These are phyloP conservation scores for Myriosclerotinia duriaeana DNA, from an alignment of 2,329 filamentous ascomycete genomes.

Conservation along the genomic window DNA sequence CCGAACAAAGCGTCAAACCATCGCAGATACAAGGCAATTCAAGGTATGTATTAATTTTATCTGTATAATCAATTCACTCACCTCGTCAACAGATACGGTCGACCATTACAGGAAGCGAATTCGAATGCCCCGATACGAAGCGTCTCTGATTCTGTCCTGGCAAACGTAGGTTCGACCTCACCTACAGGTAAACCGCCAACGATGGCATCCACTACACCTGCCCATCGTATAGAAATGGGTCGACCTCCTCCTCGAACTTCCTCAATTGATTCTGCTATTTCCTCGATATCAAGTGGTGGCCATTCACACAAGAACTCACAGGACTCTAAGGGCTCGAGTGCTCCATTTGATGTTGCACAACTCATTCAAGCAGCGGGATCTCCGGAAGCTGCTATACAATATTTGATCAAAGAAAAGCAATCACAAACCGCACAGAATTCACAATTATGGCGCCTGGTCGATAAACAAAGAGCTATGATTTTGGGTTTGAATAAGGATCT, in stretches of 20 bases:
- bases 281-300: constrained; percentile 64
- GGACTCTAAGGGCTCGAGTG: constrained; percentile 49
- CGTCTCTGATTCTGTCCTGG: constrained; percentile 39
- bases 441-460: constrained; percentile 91
- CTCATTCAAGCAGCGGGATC: constrained; percentile 84
- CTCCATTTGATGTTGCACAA: constrained; percentile 73
- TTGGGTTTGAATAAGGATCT: constrained; percentile 91
- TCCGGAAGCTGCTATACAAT: constrained; percentile 82
- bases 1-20: constrained; percentile 26
- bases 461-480: constrained; percentile 94
- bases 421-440: constrained; percentile 84
- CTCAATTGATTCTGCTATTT: constrained; percentile 92
- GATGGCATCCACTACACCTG: constrained; percentile 37
- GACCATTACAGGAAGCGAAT: constrained; percentile 35
- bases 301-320: constrained; percentile 58
- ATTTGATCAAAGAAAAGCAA: constrained; percentile 87
- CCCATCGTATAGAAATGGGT: constrained; percentile 38
- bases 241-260: constrained; percentile 64
- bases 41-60: constrained; percentile 31
- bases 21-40: constrained; percentile 27
- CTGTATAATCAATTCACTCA: constrained; percentile 12
- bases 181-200: constrained; percentile 30
- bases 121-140: constrained; percentile 38
- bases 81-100: constrained; percentile 29
- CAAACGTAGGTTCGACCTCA: constrained; percentile 33